A percentile compares a stretch with the other conserved stretches of the same genome.
phyloP scores from a whole-genome alignment of 345 rosid species.

The Clausena lansium region DNA sequence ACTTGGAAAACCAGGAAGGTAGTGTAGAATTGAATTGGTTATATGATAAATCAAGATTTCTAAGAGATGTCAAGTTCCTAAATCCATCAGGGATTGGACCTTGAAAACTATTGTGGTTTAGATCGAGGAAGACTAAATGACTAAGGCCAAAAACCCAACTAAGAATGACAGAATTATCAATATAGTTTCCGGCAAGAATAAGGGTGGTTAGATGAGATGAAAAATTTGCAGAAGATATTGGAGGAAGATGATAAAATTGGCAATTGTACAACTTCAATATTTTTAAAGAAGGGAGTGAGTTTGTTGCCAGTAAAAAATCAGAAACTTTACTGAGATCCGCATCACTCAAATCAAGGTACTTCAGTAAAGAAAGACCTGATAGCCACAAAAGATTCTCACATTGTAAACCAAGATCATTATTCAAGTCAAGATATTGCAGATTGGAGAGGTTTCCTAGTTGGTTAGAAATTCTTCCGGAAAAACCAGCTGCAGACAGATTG shows the following conservation, averaged over 20 bases:
- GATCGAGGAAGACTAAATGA: conserved; percentile 15
- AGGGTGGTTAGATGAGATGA: conserved; percentile 24
- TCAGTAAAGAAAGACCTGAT: conserved; percentile 14
- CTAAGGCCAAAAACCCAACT: conserved; percentile 22
- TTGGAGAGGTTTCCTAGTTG: conserved; percentile 29
- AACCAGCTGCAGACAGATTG: conserved; percentile 20
- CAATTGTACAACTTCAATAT: conserved; percentile 4
- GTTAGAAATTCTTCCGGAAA: conserved; percentile 19
- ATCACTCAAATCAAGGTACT: conserved; percentile 17
- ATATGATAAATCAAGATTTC: neutral
- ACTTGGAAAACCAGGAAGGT: conserved; percentile 15
- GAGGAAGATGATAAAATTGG: neutral
- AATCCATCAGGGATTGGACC: conserved; percentile 12
- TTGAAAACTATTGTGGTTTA: conserved; percentile 1
- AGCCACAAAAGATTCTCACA: conserved; percentile 28
- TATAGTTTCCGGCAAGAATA: conserved; percentile 13
- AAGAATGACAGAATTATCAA: conserved; percentile 6
- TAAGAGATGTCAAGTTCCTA: conserved; percentile 22
- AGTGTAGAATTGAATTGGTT: conserved; percentile 18
- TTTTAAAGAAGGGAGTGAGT: conserved; percentile 20
- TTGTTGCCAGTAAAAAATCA: conserved; percentile 10
- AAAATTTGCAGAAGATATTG: neutral
- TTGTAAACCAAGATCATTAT: neutral
- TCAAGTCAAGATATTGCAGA: conserved; percentile 22
- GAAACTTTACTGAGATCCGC: conserved; percentile 5